Evolutionary conservation across 306 rosid genomes (phyloP), one percentile per base, ranked within the genome.

Genomic region (Oxytropis ochrocephala): DNA sequence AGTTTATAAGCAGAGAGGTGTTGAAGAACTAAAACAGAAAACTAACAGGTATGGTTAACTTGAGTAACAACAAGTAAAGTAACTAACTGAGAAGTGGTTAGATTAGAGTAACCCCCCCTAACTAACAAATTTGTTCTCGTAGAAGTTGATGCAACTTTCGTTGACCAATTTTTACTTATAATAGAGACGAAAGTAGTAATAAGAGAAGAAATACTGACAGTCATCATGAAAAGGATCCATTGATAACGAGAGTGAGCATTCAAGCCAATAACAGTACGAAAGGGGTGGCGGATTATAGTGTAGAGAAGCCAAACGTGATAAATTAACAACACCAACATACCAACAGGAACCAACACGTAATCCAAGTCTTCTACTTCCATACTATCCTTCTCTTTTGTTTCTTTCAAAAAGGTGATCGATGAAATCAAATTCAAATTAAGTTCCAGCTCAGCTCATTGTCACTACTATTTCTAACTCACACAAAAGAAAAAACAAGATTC

Each of bases 171-270:
- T 21, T 21, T 21, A 2, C 27, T 21, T 21, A 21, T 21, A 21
- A 21, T 1, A 1, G 27, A 21, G 0, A 7, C 27, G 0, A 6
- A 19, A 51, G 13, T 51, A 16, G 1, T 5, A 35, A 5, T 27
- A 36, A 46, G n/a, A 74, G 57, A 48, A 67, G 57, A 46, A 71
- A 66, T 65, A 87, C 94, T 85, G 64, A 91, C 99, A 42, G 81
- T 14, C 97, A 88, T 91, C 81, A 91, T 80, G 78, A 85, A 79
- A 32, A 75, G 56, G 79, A 80, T 88, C 99, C 99, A 94, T 14
- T 91, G 95, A 30, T 70, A 86, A 61, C 92, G 99, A 74, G 96
- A 69, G 41, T 81, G 78, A 13, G 92, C 86, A 75, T 94, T 94
- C 61, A 91, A 80, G 36, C 96, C 99, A 54, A 94, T 83, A 35